Evolutionary conservation across 2,329 filamentous ascomycete genomes (phyloP), one percentile per base, ranked within the genome.

Genomic region (Fusarium aywerte): DNA sequence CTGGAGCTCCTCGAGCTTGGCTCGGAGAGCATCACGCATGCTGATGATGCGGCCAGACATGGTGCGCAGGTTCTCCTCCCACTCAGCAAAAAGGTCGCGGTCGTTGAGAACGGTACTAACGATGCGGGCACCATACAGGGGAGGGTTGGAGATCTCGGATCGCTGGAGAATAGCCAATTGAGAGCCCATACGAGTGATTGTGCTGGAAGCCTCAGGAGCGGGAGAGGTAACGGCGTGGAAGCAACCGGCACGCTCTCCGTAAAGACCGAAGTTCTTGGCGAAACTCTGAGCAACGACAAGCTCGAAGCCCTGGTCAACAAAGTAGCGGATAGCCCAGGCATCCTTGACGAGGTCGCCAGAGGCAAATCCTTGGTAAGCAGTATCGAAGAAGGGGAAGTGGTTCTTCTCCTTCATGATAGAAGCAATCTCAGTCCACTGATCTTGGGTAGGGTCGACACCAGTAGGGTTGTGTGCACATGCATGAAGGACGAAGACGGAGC

Each of bases 311-410:
- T 96, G 90, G 76, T 95, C 90, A 74, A 97, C 84, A 76, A 99
- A 99, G 85, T 97, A 92, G 71, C 93, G 91, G 72, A 99, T 90
- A n/a, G 96, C 92, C 84, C 90, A 93, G 68, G 92, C 92, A 78
- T 99, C 96, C 62, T 89, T 88, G 72, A 86, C 84, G 20, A 98
- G 87, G 77, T 96, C 90, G 60, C 96, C 96, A 1, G 96, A 97
- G 4, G 96, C 96, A 78, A 99, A 99, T 58, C 96, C 95, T 81
- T 98, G 96, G 84, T 99, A 99, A 57, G 96, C 96, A 69, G 89
- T 92, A 84, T 99, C 96, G 81, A 99, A 98, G 87, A 99, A 98
- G 74, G 96, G 95, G 83, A 99, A 97, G 80, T 96, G 95, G 67
- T 87, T 87, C 81, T 91, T 93, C 74, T 87, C 80, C 73, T 87